Base-by-base conservation (phyloP, 1,139 yeast genomes). In the Candida labiduridarum region DNA sequence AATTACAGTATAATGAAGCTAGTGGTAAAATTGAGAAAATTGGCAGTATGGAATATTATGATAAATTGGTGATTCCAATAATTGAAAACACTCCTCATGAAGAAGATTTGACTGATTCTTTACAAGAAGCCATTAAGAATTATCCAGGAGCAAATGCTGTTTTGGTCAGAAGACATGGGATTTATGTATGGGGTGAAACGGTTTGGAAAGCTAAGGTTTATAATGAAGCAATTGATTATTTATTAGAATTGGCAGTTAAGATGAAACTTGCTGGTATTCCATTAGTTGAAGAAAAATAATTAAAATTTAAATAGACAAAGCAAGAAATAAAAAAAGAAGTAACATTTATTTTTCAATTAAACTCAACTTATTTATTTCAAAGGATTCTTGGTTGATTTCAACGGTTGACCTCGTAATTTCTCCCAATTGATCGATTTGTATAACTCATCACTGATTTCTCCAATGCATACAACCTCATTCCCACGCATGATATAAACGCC, bases 201-300 rank as follows among this genome's bases (percentile, higher is more conserved):
- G 89, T 90, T 11, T 88, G 96, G 89, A 90, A 91, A 68, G 97
- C 97, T 46, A 92, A 92, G 71, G 83, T 92, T 15, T 87, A 88
- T 66, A 90, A 91, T 65, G 98, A 94, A 68, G 96, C 97, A 33
- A 83, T 92, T 57, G 98, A 92, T 64, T 92, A 92, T 65, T 71
- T 94, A 58, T 72, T 94, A 61, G 97, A 89, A 59, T 69, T 91
- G 60, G 96, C 95, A 1, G 81, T 91, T 39, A 87, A 87, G 64
- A 89, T 91, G 96, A 79, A 80, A 58, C 77, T 74, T 50, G 67
- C 80, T 46, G 87, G 86, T 1, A 78, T 85, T 44, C 78, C 85
- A 14, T 65, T 74, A 41, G 78, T 78, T 5, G 72, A 67, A 49
- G 68, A 70, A 39, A 11, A 36, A 27, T 35, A 47, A 19, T 19